Conservation (phyloP, 495 filamentous ascomycete genomes). For the Pyronema omphalodes region DNA sequence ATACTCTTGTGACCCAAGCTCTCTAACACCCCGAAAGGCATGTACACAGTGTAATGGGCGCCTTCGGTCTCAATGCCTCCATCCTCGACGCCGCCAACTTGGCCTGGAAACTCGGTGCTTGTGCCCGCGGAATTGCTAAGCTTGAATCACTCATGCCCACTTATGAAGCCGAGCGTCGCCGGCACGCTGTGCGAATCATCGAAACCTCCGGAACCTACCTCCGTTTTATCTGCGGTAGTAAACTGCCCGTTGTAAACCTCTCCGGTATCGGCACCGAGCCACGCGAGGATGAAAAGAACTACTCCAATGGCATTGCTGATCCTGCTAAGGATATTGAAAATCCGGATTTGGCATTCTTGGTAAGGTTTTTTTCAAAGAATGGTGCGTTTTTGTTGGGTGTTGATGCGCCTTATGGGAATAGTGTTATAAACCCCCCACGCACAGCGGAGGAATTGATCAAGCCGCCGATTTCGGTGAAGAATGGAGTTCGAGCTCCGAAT, state of each 20-base stretch:
- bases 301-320: neutral
- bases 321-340: neutral
- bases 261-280: constrained; percentile 9
- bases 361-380: constrained; percentile 17
- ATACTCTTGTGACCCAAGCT: no score
- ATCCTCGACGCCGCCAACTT: constrained; percentile 27
- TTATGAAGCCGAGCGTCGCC: constrained; percentile 25
- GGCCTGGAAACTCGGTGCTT: constrained; percentile 27
- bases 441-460: no score
- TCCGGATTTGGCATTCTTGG: constrained; percentile 11
- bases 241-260: constrained; percentile 13
- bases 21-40: constrained; percentile 12
- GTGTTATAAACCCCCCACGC: no score
- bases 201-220: constrained; percentile 25
- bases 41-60: constrained; percentile 28
- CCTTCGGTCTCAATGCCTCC: constrained; percentile 29
- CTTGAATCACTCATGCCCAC: constrained; percentile 20
- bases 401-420: no score
- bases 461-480: no score
- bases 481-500: no score
- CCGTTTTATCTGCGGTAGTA: constrained; percentile 25
- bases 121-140: constrained; percentile 10
- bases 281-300: constrained; percentile 2
- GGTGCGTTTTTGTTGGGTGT: constrained; percentile 20
- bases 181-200: constrained; percentile 24